These are phyloP conservation scores for Podaxis rugospora DNA, from an alignment of 768 basidiomycete genomes.

Conservation along the genomic window DNA sequence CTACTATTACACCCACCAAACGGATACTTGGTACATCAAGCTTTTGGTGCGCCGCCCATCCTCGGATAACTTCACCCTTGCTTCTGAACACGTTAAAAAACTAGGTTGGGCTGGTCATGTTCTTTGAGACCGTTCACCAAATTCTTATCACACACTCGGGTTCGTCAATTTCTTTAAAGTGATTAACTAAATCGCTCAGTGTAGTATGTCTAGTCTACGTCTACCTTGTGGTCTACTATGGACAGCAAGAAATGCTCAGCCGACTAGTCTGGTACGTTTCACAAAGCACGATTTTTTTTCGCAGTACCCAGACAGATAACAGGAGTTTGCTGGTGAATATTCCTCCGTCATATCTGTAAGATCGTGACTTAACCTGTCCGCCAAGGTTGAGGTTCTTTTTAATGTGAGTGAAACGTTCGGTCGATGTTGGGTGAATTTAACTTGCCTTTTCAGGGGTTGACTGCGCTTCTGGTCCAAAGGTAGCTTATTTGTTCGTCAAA, in stretches of 20 bases:
- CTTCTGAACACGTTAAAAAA: neutral
- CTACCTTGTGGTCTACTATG: slow-evolving; percentile 42
- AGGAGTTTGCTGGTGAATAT: slow-evolving; percentile 34
- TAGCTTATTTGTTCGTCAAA: slow-evolving; percentile 7
- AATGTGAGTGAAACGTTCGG: slow-evolving; percentile 28
- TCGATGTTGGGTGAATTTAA: neutral
- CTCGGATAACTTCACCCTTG: neutral
- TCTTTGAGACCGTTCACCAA: slow-evolving; percentile 51
- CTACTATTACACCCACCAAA: slow-evolving; percentile 50
- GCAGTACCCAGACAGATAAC: neutral
- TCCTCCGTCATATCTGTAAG: neutral
- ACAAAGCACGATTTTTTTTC: neutral
- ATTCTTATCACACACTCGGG: slow-evolving; percentile 48
- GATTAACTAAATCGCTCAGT: neutral
- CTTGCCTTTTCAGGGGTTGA: slow-evolving; percentile 30
- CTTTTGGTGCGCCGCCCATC: slow-evolving; percentile 31
- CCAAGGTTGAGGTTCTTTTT: slow-evolving; percentile 44
- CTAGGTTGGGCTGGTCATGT: slow-evolving; percentile 46
- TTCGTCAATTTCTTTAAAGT: slow-evolving; percentile 15
- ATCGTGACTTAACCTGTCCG: neutral
- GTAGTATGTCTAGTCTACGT: slow-evolving; percentile 34
- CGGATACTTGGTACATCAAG: slow-evolving; percentile 45
- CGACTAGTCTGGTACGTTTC: slow-evolving; percentile 37
- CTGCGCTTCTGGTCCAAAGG: slow-evolving; percentile 46
- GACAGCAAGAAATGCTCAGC: slow-evolving; percentile 21